Conservation (phyloP, 1,284 basidiomycete species). For the Bjerkandera adusta region DNA sequence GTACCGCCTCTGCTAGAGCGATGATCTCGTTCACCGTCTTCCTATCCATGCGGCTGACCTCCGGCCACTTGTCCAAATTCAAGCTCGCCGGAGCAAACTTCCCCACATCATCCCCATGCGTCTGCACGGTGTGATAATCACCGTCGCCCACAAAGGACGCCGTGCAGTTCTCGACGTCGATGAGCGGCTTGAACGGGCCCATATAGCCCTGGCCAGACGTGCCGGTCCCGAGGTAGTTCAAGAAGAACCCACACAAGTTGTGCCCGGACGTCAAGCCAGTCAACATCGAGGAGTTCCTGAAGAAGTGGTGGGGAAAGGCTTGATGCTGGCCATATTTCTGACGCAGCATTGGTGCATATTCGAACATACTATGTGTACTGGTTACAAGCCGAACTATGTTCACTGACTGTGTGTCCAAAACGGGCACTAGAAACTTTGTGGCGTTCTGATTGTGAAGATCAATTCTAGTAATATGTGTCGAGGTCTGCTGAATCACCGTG, state of each 20-base stretch:
- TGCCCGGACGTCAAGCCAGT: conserved; percentile 8
- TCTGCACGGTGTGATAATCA: not conserved
- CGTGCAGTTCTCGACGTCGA: conserved; percentile 6
- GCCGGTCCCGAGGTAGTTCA: conserved; percentile 10
- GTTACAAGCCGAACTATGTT: no score
- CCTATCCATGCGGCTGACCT: conserved; percentile 7
- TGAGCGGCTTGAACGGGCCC: not conserved
- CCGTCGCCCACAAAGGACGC: conserved; percentile 2
- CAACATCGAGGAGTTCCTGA: conserved; percentile 7
- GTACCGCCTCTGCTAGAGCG: not conserved
- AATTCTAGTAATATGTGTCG: no score
- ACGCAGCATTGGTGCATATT: no score
- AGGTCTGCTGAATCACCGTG: no score
- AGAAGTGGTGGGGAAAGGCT: conserved; percentile 7
- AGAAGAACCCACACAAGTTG: conserved; percentile 5
- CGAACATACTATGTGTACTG: no score
- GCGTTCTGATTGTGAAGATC: no score
- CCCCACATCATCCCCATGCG: conserved; percentile 7
- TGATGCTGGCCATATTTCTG: no score
- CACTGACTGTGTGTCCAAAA: no score
- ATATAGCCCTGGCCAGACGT: conserved; percentile 2
- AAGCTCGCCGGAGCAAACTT: conserved; percentile 8
- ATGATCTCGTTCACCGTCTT: conserved; percentile 4
- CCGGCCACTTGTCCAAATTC: conserved; percentile 5
- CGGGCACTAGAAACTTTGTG: no score